Evolutionary conservation across 768 basidiomycete species (phyloP).

Genomic region (Psilocybe tampanensis): DNA sequence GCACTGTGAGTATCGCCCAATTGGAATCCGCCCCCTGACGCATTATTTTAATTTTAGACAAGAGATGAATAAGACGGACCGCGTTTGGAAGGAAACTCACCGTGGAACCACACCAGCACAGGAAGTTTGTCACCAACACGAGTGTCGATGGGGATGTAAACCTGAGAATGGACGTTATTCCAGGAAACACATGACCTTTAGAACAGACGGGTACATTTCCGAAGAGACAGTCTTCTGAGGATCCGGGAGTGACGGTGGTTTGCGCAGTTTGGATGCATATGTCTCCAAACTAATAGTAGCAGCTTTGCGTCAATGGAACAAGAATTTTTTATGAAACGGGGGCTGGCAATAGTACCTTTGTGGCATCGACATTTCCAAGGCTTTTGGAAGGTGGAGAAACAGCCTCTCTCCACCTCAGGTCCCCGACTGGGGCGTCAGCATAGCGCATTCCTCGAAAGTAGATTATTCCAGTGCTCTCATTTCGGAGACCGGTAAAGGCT

Average conservation of each 20-base stretch:
- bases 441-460: constrained; percentile 44
- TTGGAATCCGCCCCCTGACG: constrained; percentile 44
- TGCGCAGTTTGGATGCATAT: constrained; percentile 37
- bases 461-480: constrained; percentile 32
- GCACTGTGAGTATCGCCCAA: constrained; percentile 34
- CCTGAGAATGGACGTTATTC: constrained; percentile 19
- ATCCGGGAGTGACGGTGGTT: constrained; percentile 26
- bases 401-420: constrained; percentile 42
- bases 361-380: constrained; percentile 39
- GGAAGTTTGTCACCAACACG: constrained; percentile 28
- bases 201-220: constrained; percentile 33
- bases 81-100: constrained; percentile 19
- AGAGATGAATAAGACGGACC: neutral
- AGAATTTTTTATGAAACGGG: neutral
- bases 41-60: neutral
- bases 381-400: constrained; percentile 38
- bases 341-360: constrained; percentile 24
- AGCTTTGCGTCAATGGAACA: neutral
- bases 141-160: constrained; percentile 34
- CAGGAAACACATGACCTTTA: neutral
- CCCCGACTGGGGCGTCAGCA: constrained; percentile 44
- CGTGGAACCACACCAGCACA: constrained; percentile 46
- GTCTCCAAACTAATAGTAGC: constrained; percentile 30
- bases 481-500: constrained; percentile 34
- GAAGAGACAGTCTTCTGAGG: constrained; percentile 47